Evolutionary conservation across 2,329 filamentous ascomycete genomes (phyloP).

Genomic region (Pseudogymnoascus sp.): DNA sequence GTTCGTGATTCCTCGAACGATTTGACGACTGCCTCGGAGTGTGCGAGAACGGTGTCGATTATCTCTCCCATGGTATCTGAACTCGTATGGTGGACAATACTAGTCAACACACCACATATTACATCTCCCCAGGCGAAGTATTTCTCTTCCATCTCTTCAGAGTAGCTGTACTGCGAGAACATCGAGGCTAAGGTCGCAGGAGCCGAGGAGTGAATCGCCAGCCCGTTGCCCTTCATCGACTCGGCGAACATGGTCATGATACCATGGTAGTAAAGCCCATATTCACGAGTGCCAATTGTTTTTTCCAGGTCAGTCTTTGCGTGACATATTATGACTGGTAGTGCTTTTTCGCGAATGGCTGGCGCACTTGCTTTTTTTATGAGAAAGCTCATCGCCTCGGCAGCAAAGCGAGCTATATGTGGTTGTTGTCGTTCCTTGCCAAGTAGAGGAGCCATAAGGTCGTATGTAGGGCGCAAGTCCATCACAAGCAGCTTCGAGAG

Average conservation of each 20-base stretch:
- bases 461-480: slow-evolving; percentile 75
- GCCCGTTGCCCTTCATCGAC: slow-evolving; percentile 57
- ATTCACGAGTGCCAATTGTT: slow-evolving; percentile 46
- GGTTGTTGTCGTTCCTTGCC: slow-evolving; percentile 75
- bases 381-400: slow-evolving; percentile 90
- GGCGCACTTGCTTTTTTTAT: slow-evolving; percentile 78
- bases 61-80: slow-evolving; percentile 65
- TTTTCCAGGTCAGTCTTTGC: slow-evolving; percentile 60
- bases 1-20: slow-evolving; percentile 30
- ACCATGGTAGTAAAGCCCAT: slow-evolving; percentile 70
- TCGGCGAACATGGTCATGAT: slow-evolving; percentile 90
- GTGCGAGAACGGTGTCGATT: slow-evolving; percentile 51
- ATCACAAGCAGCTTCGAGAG: slow-evolving; percentile 79
- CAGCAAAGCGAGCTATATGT: slow-evolving; percentile 85
- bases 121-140: slow-evolving; percentile 54
- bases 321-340: slow-evolving; percentile 64
- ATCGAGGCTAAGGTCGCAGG: slow-evolving; percentile 45
- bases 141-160: slow-evolving; percentile 37
- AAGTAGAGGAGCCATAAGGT: slow-evolving; percentile 74
- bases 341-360: slow-evolving; percentile 65
- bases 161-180: slow-evolving; percentile 39
- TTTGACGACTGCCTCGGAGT: slow-evolving; percentile 32
- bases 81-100: slow-evolving; percentile 74
- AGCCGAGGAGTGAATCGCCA: slow-evolving; percentile 52
- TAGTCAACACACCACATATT: slow-evolving; percentile 68